Evolutionary conservation across 208 protist species (phyloP), one percentile per base, ranked within the genome.

Genomic region (Strigomonas culicis): DNA sequence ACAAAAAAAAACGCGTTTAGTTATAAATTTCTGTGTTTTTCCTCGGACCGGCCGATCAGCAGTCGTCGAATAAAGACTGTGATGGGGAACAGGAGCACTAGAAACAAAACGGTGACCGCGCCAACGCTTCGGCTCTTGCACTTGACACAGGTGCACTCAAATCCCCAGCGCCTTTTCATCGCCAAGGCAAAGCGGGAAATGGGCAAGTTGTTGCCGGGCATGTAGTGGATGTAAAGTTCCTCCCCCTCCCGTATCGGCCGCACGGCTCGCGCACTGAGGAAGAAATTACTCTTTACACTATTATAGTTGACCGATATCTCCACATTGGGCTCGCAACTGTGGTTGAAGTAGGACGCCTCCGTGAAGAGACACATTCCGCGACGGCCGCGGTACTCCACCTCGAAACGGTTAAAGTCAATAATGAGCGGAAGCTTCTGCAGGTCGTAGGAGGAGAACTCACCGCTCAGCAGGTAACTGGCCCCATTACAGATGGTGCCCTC

Each of bases 171-270:
- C 28, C 74, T 77, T 66, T 88, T 84, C 84, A 94, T 88, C 19
- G 88, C 84, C 39, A 94, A 61, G 0, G 81, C 75, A 11, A 94
- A 63, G 22, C 88, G 81, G 0, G 84, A 89, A 17, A 94, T 30
- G 0, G 88, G 88, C 7, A 90, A 60, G 21, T 72, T 87, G 68
- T 94, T 94, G 49, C 82, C 88, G 0, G 88, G 88, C 84, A 94
- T 87, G 75, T 94, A 94, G 68, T 88, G 85, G 32, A 94, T 86
- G 64, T 86, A 86, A 3, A 94, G 57, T 66, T 94, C 88, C 50
- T 94, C 84, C 25, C 88, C 88, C 47, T 86, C 82, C 13, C 75
- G 72, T 28, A 94, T 84, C 0, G 88, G 88, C 13, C 82, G 74
- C 31, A 89, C 67, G 2, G 84, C 77, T 21, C 88, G 81, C 0